These are phyloP conservation scores for Eimeria tenella DNA, from an alignment of 169 alveolate species.

Conservation along the genomic window DNA sequence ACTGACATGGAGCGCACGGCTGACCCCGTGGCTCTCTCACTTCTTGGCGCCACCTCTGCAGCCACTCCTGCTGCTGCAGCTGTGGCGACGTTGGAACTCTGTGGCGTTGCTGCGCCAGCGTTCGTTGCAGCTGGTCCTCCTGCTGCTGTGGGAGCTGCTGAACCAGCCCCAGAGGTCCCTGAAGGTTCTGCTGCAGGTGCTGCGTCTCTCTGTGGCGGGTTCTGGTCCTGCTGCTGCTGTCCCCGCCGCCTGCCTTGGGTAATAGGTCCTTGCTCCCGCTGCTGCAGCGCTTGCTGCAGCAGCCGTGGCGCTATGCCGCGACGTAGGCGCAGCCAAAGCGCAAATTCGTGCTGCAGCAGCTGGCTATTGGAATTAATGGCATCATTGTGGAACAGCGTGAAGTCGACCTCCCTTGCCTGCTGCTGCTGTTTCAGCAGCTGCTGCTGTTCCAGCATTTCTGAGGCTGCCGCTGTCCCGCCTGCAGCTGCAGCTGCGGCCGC, in stretches of 20 bases:
- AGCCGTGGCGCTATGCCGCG: slow-evolving; percentile 16
- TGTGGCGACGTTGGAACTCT: not conserved
- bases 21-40: too few relatives aligned
- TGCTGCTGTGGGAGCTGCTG: slow-evolving; percentile 33
- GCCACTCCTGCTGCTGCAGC: not conserved
- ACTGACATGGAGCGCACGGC: not conserved
- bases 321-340: slow-evolving; percentile 59
- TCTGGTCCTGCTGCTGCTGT: not conserved
- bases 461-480: not conserved
- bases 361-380: slow-evolving; percentile 60
- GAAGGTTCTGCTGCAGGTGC: not conserved
- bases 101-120: not conserved
- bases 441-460: not conserved
- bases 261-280: not conserved
- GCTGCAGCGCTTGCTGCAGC: slow-evolving; percentile 32
- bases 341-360: slow-evolving; percentile 70
- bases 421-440: not conserved
- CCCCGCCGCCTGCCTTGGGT: not conserved
- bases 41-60: not conserved
- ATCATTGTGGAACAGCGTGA: slow-evolving; percentile 52
- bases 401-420: not conserved
- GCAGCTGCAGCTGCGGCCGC: not conserved
- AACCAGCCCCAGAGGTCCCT: not conserved
- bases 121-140: not conserved
- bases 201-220: not conserved